Percentiles rank a stretch among this genome's conserved stretches.
phyloP scores from a whole-genome alignment of 805 yeast genomes.

The Candida tammaniensis region DNA sequence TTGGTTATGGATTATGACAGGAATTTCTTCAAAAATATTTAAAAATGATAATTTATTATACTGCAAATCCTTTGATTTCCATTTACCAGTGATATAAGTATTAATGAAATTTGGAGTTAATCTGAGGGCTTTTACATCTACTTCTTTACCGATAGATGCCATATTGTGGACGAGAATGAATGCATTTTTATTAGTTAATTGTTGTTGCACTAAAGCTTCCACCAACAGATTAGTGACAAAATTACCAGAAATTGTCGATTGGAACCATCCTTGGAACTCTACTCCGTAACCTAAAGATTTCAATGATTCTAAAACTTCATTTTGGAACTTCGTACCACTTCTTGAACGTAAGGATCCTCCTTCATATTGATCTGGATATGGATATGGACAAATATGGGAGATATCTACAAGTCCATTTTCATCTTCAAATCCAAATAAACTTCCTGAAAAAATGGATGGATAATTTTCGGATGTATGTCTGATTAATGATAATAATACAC shows the following conservation, averaged over 20 bases:
- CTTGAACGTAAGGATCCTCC: constrained; percentile 59
- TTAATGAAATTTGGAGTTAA: constrained; percentile 60
- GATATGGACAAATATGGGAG: constrained; percentile 68
- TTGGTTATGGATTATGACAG: constrained; percentile 63
- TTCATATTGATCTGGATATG: constrained; percentile 61
- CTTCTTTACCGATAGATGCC: constrained; percentile 61
- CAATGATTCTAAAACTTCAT: constrained; percentile 61
- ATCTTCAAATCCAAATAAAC: constrained; percentile 71
- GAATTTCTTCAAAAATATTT: constrained; percentile 70
- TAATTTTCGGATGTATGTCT: constrained; percentile 64
- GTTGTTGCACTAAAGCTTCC: constrained; percentile 67
- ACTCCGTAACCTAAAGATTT: constrained; percentile 59
- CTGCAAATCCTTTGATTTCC: constrained; percentile 63
- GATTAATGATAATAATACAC: constrained; percentile 56
- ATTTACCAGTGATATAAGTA: constrained; percentile 54
- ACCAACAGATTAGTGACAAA: constrained; percentile 63
- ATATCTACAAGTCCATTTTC: constrained; percentile 47
- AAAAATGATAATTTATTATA: constrained; percentile 58
- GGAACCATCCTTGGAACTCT: constrained; percentile 80
- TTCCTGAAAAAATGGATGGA: constrained; percentile 66
- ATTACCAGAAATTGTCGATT: constrained; percentile 66
- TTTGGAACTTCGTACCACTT: constrained; percentile 65
- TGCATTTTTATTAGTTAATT: constrained; percentile 53
- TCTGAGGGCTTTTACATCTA: constrained; percentile 67
- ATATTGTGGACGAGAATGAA: constrained; percentile 68